Percentiles rank a stretch among this genome's conserved stretches.
Conservation (phyloP, 2,329 filamentous ascomycete genomes). For the Aspergillus flavus region DNA sequence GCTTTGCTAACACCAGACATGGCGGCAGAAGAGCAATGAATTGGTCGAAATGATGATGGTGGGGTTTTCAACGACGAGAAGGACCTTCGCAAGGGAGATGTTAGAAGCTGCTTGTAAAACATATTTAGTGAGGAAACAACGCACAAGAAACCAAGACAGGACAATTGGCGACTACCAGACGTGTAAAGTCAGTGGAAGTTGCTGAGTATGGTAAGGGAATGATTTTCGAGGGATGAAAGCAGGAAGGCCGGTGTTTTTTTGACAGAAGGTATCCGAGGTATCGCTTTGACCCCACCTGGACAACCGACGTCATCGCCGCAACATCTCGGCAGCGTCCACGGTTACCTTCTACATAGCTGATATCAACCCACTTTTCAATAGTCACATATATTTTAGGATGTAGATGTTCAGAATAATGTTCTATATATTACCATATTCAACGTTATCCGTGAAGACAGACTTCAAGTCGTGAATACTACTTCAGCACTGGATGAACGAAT, state of each 20-base stretch:
- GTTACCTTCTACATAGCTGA: not conserved
- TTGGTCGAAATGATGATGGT: constrained; percentile 10
- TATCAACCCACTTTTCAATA: not conserved
- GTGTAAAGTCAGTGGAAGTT: not conserved
- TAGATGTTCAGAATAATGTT: too few relatives aligned
- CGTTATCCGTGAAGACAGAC: too few relatives aligned
- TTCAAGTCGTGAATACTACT: not conserved
- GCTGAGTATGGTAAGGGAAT: not conserved
- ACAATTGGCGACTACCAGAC: not conserved
- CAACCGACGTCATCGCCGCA: not conserved
- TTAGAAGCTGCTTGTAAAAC: constrained; percentile 28
- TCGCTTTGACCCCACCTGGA: not conserved
- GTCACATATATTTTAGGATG: too few relatives aligned
- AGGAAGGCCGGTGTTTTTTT: not conserved
- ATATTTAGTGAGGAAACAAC: constrained; percentile 14
- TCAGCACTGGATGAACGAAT: not conserved
- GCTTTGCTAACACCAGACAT: constrained; percentile 49
- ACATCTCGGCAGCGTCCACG: not conserved
- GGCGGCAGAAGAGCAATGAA: constrained; percentile 27
- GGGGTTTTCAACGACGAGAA: constrained; percentile 17
- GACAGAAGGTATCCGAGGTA: not conserved
- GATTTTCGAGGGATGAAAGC: not conserved
- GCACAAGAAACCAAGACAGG: not conserved
- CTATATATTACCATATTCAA: too few relatives aligned
- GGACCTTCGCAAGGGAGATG: constrained; percentile 26